These are phyloP conservation scores for Psilocybe cyanescens DNA, from an alignment of 768 basidiomycete species.

Conservation along the genomic window DNA sequence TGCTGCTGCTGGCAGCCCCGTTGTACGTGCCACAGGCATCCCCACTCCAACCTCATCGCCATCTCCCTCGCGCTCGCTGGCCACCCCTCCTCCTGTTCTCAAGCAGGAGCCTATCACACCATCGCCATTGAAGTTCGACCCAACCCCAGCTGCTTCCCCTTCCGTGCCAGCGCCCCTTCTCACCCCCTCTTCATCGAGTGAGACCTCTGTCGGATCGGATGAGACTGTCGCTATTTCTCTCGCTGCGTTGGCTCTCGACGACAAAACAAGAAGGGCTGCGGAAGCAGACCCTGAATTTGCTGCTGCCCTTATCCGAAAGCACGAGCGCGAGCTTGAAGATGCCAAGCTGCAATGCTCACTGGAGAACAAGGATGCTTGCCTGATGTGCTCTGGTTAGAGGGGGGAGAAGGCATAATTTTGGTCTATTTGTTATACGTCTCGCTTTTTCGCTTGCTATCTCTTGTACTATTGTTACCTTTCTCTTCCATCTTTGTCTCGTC, in stretches of 20 bases:
- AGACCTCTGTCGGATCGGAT: constrained; percentile 26
- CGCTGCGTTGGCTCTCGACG: constrained; percentile 47
- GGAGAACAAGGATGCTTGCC: constrained; percentile 92
- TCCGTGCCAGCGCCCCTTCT: constrained; percentile 3
- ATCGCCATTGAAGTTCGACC: constrained; percentile 17
- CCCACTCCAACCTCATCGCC: constrained; percentile 36
- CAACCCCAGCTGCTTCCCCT: constrained; percentile 11
- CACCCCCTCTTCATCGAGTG: constrained; percentile 13
- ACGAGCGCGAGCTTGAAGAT: constrained; percentile 77
- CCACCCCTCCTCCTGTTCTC: constrained; percentile 23
- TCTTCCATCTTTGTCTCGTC: not conserved
- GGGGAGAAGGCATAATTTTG: not conserved
- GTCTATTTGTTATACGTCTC: not conserved
- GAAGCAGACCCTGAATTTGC: constrained; percentile 75
- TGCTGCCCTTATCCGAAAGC: constrained; percentile 72
- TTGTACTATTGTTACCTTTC: not conserved
- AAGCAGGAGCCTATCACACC: constrained; percentile 32
- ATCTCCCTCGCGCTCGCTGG: constrained; percentile 26
- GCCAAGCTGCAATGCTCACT: constrained; percentile 83
- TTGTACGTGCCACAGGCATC: constrained; percentile 26
- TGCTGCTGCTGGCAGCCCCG: constrained; percentile 16
- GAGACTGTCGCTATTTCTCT: constrained; percentile 25
- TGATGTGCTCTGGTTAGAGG: constrained; percentile 85
- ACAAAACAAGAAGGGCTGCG: constrained; percentile 54
- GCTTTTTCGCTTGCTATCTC: constrained; percentile 3